phyloP scores from a whole-genome alignment of 106 monocot species.

The Iris macrosiphon region DNA sequence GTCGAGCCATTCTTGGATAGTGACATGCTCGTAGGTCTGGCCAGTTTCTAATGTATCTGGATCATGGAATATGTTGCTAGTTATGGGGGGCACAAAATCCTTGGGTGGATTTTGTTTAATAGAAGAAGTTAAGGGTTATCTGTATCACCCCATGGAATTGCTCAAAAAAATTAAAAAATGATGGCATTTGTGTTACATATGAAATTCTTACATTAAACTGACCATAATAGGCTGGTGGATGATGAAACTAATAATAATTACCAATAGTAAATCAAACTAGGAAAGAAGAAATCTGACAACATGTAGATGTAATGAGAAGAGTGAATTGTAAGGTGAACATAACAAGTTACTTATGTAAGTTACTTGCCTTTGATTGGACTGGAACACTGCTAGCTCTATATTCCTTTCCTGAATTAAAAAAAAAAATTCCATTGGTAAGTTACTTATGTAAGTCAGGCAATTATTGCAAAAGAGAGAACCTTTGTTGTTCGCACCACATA shows the following conservation, averaged over 20 bases:
- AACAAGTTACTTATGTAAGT: constrained; percentile 16
- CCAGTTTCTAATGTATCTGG: constrained; percentile 61
- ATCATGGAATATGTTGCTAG: constrained; percentile 46
- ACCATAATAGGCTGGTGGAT: too few relatives aligned
- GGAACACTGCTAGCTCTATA: neutral
- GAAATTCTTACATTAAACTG: too few relatives aligned
- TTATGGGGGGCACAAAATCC: constrained; percentile 62
- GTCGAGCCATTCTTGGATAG: constrained; percentile 54
- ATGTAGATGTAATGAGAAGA: too few relatives aligned
- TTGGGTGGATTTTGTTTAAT: constrained; percentile 33
- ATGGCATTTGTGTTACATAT: too few relatives aligned
- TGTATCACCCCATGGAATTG: constrained; percentile 19
- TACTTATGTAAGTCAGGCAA: too few relatives aligned
- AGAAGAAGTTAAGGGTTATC: constrained; percentile 14
- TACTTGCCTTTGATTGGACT: neutral
- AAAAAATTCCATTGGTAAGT: too few relatives aligned
- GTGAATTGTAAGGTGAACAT: too few relatives aligned
- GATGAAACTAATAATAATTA: too few relatives aligned
- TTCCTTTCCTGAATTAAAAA: constrained; percentile 32
- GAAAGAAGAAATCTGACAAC: too few relatives aligned
- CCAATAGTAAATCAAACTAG: too few relatives aligned
- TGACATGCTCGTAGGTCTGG: constrained; percentile 50
- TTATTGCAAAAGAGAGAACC: neutral
- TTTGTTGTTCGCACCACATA: neutral
- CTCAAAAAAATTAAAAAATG: constrained; percentile 17